A percentile compares a stretch with the other conserved stretches of the same genome.
Conservation (phyloP, 768 basidiomycete genomes). For the Artomyces pyxidatus region DNA sequence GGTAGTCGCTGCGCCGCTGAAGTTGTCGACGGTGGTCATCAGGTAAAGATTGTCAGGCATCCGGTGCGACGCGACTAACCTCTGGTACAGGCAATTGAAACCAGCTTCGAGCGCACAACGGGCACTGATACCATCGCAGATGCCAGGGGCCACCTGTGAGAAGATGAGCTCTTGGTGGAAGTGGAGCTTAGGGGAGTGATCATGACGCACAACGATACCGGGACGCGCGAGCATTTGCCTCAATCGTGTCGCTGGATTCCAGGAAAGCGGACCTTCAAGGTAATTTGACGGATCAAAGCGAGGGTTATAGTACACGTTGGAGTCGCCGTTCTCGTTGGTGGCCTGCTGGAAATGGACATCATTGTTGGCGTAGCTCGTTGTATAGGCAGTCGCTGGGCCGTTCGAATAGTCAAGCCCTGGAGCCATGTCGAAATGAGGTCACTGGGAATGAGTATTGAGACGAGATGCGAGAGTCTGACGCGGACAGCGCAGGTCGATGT, state of each 20-base stretch:
- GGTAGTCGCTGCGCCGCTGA: constrained; percentile 69
- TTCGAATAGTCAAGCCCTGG: background rate
- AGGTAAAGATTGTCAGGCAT: too few relatives aligned
- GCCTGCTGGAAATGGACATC: background rate
- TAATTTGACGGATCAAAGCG: constrained; percentile 64
- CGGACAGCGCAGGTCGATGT: too few relatives aligned
- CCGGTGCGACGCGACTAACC: constrained; percentile 26
- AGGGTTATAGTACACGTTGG: constrained; percentile 48
- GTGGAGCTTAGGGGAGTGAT: background rate
- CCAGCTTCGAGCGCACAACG: constrained; percentile 75
- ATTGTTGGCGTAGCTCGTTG: background rate
- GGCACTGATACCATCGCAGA: constrained; percentile 75
- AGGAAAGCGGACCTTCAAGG: constrained; percentile 59
- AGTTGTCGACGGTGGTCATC: too few relatives aligned
- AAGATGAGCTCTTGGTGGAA: constrained; percentile 1
- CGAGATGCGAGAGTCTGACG: too few relatives aligned
- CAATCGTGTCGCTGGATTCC: constrained; percentile 62
- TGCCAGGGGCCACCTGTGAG: constrained; percentile 61
- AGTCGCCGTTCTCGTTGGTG: background rate
- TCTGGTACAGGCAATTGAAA: constrained; percentile 72
- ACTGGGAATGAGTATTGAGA: too few relatives aligned
- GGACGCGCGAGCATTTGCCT: constrained; percentile 49
- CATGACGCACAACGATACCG: constrained; percentile 57
- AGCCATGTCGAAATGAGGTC: too few relatives aligned
- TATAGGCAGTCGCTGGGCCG: background rate